Percentiles rank a stretch among this genome's conserved stretches.
These are phyloP conservation scores for Trichoderma gracile DNA, from an alignment of 2,329 filamentous ascomycete species.

Conservation along the genomic window DNA sequence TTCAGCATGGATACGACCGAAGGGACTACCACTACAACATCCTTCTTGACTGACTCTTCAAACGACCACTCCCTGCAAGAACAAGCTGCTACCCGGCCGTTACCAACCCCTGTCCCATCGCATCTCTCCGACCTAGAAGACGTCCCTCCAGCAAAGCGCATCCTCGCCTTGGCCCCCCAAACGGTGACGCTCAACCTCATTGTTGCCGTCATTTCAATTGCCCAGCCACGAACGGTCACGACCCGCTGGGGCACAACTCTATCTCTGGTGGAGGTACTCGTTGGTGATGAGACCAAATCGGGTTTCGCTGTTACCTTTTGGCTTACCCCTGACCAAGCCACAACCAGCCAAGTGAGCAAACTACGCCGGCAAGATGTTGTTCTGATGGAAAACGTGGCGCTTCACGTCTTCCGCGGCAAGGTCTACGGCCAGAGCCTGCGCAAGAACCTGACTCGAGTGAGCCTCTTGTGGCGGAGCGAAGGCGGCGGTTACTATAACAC, in stretches of 20 bases:
- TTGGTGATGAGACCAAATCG: conserved; percentile 82
- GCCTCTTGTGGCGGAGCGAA: conserved; percentile 61
- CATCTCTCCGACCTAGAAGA: conserved; percentile 60
- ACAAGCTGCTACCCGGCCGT: conserved; percentile 28
- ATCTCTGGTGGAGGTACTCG: conserved; percentile 72
- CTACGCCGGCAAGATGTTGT: conserved; percentile 75
- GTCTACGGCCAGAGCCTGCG: conserved; percentile 85
- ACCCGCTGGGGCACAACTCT: conserved; percentile 64
- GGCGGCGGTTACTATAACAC: conserved; percentile 57
- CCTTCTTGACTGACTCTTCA: conserved; percentile 28
- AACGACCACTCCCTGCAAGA: conserved; percentile 27
- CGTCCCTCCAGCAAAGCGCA: conserved; percentile 66
- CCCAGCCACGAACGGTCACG: conserved; percentile 65
- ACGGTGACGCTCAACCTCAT: conserved; percentile 81
- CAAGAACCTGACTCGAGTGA: conserved; percentile 67
- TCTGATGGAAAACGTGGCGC: conserved; percentile 74
- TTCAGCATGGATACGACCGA: conserved; percentile 29
- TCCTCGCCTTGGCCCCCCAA: conserved; percentile 70
- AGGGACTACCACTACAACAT: conserved; percentile 19
- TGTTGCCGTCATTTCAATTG: conserved; percentile 74
- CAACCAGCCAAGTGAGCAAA: conserved; percentile 38
- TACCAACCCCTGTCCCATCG: conserved; percentile 35
- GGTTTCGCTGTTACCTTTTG: conserved; percentile 85
- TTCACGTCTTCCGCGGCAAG: conserved; percentile 71
- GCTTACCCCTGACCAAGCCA: conserved; percentile 52